Evolutionary conservation across 1,284 basidiomycete genomes (phyloP), one percentile per base, ranked within the genome.

Genomic region (Trichosporon faecale): DNA sequence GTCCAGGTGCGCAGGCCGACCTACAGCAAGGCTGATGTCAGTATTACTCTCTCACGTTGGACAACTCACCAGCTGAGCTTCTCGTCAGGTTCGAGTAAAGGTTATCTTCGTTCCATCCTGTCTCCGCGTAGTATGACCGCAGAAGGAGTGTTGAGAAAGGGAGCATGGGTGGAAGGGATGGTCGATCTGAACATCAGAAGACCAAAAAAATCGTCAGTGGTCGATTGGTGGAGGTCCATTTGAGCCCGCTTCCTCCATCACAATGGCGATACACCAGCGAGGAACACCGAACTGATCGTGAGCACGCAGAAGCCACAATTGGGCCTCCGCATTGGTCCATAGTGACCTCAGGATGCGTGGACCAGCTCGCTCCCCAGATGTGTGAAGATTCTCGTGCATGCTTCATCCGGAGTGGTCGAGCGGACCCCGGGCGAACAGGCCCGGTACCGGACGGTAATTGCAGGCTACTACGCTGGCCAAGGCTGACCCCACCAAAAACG

Each of bases 31-130:
- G 84, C 83, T 73, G 84, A 11, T 27, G 65, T 80, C 49, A 85
- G 69, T 25, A n/a, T 3, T n/a, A 16, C 31, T 11, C 27, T 7
- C 6, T 25, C 61, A 31, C 84, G 29, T n/a, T n/a, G n/a, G n/a
- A n/a, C 57, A 33, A 84, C 88, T 72, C 72, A 94, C 93, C 91
- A 84, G 88, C 91, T 0, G 93, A 95, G 44, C 93, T 92, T 55
- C 93, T 88, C 5, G 94, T 98, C 44, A 98, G 81, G 76, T 96
- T 93, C 5, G 91, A 90, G 79, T 95, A 98, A 7, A 95, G 87
- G 79, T 95, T 95, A 83, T 98, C 94, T 81, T 96, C 93, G 79
- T 95, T 95, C 95, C 95, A 98, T 72, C 92, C 92, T 55, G 94
- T 97, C 14, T 90, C 90, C 73, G 89, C 88, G 85, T 95, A 95